Evolutionary conservation across 2,329 filamentous ascomycete genomes (phyloP), one percentile per base, ranked within the genome.

Genomic region (Dothistroma pini): DNA sequence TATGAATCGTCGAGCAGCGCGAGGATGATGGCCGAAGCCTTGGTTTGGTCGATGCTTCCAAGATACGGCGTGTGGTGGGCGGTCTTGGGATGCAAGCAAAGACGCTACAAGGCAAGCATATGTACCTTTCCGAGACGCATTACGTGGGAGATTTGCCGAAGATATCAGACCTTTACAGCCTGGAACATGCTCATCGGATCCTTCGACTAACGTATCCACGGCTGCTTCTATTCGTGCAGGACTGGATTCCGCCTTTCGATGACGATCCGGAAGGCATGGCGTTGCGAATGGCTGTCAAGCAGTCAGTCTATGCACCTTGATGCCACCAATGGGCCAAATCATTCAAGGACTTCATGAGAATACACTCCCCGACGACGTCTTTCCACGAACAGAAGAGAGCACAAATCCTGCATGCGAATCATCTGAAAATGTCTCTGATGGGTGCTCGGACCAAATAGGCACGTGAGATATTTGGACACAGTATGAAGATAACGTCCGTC

Each of bases 1-100:
- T 53, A 34, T 10, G 29, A 25, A 29, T 34, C 4, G 29, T 53
- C 16, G 51, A 53, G 21, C 1, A 6, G n/a, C 29, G 31, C 14
- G 51, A 53, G 25, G 25, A 7, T 2, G 32, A n/a, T 34, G 51
- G 29, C 12, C 25, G 34, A 11, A 53, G n/a, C 12, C 31, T 34
- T 10, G 51, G 51, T 21, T 25, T 53, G 3, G 29, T 53, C 14
- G n/a, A 29, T 6, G 31, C 51, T 16, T 7, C 31, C 14, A 25
- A 53, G 2, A 29, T 53, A 9, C 14, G 19, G 2, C 51, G 10
- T 9, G 29, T 35, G 16, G 8, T 53, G n/a, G 29, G 51, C 14
- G n/a, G 29, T 6, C 51, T 53, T 7, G 51, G 34, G 21, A 53
- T 53, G 51, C 51, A 53, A 34, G 51, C 51, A 22, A 53, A 53